A percentile compares a stretch with the other conserved stretches of the same genome.
Evolutionary conservation across 352 stramenopile genomes (phyloP).

Genomic region (Pelagophyceae sp.): DNA sequence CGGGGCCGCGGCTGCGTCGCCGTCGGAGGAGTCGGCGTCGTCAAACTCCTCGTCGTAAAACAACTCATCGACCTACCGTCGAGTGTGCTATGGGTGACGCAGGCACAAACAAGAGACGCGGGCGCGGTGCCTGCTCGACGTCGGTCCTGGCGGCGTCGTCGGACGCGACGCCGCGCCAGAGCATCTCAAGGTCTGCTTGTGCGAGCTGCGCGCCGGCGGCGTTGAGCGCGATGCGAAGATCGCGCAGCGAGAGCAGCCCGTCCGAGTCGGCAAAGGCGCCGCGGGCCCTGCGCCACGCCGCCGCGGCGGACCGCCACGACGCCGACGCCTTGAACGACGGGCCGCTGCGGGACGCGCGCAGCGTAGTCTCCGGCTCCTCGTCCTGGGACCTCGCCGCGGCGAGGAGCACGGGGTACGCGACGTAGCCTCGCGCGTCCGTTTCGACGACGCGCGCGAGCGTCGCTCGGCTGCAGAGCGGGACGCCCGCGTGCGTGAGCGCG

Average conservation of each 20-base stretch:
- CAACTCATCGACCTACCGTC: no score
- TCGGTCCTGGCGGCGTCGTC: not conserved
- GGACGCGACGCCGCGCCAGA: not conserved
- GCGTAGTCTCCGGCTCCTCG: no score
- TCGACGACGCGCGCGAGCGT: not conserved
- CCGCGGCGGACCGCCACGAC: no score
- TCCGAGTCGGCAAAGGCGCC: not conserved
- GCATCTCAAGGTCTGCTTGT: not conserved
- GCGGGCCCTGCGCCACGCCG: not conserved
- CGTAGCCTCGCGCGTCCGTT: not conserved
- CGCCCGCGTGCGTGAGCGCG: not conserved
- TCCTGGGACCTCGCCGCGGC: not conserved
- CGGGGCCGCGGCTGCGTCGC: not conserved
- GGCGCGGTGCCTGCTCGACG: not conserved
- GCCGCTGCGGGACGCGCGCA: no score
- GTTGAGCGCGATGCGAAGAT: not conserved
- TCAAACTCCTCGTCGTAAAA: not conserved
- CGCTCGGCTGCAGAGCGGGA: not conserved
- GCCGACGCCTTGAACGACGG: not conserved
- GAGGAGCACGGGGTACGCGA: not conserved
- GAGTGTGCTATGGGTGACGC: no score
- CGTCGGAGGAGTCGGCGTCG: not conserved
- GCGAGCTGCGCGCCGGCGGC: not conserved
- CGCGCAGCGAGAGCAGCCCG: not conserved
- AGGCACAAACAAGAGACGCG: not conserved